Conservation (phyloP, 2,329 filamentous ascomycete genomes). For the Sphaerulina vaccinii region DNA sequence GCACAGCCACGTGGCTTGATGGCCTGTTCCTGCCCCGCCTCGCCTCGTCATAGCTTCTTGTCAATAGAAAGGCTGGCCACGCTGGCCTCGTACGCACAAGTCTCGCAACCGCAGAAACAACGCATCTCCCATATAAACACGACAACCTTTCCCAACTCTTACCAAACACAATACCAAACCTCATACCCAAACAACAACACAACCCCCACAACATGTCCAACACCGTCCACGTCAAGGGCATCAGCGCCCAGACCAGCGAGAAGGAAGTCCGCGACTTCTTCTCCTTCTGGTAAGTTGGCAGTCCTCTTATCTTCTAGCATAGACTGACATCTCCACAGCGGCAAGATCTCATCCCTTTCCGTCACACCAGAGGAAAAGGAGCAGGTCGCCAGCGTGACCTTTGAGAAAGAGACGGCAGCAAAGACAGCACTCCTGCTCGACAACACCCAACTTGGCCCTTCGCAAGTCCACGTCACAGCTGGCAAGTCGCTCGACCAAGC, state of each 20-base stretch:
- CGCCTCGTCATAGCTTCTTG: too few relatives aligned
- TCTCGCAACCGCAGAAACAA: too few relatives aligned
- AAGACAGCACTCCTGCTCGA: slow-evolving; percentile 96
- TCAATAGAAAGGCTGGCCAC: too few relatives aligned
- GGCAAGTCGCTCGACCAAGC: slow-evolving; percentile 65
- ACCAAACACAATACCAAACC: not conserved
- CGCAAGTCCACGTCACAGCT: slow-evolving; percentile 74
- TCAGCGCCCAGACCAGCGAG: slow-evolving; percentile 76
- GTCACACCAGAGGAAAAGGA: slow-evolving; percentile 61
- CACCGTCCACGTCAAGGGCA: slow-evolving; percentile 87
- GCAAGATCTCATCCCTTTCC: slow-evolving; percentile 84
- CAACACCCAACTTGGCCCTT: slow-evolving; percentile 84
- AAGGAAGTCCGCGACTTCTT: slow-evolving; percentile 96
- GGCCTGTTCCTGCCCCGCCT: too few relatives aligned
- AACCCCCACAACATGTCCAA: slow-evolving; percentile 48
- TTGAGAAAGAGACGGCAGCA: slow-evolving; percentile 94
- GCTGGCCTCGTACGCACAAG: too few relatives aligned
- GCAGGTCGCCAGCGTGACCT: slow-evolving; percentile 87
- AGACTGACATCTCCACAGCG: slow-evolving; percentile 52
- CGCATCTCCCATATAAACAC: not conserved
- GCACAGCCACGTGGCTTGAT: too few relatives aligned
- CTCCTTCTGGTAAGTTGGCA: slow-evolving; percentile 73
- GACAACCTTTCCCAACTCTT: not conserved
- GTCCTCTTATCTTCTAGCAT: not conserved
- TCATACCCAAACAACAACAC: not conserved